Evolutionary conservation across 495 filamentous ascomycete genomes (phyloP), one percentile per base, ranked within the genome.

Genomic region (Penicillium tannophilum): DNA sequence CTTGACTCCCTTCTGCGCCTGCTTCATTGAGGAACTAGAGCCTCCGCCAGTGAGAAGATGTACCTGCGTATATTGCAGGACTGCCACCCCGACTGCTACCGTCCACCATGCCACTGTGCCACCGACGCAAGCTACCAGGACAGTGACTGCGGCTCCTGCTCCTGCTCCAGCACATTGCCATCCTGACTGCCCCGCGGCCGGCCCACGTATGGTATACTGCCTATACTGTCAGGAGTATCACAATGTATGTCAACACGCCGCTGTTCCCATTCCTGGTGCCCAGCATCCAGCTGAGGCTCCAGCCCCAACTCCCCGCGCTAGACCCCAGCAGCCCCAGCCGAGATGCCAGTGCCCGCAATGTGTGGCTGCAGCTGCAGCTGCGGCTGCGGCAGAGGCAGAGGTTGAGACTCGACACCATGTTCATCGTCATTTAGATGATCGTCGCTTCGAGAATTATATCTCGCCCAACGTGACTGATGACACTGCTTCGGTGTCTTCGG

Each of bases 401-500:
- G 39, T 24, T 8, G 36, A 54, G 24, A 3, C 8, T 19, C 36
- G 52, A 12, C 28, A 28, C 16, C 24, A 51, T 20, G 36, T 12
- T 26, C 49, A 44, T 24, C 49, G 44, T 44, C 43, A 33, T 28
- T 16, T 35, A 11, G 51, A 55, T 33, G 55, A 55, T 11, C 36
- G 26, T 36, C 52, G 28, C n/a, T 36, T 17, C 35, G 51, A 52
- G 8, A 19, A 36, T 14, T 45, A 50, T 44, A 16, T 11, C 28
- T 19, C 42, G 14, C 44, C 33, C 12, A 31, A 45, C 8, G 43
- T 52, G 11, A 45, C 47, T 6, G 60, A 62, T 23, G 60, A 54
- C 12, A 52, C 33, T 41, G 28, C 16, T 35, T 62, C 60, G 12
- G 42, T 54, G 36, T 28, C 17, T 45, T 58, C 60, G 30, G 39